Base-by-base conservation (phyloP, 306 rosid species). In the Cicer cuneatum region DNA sequence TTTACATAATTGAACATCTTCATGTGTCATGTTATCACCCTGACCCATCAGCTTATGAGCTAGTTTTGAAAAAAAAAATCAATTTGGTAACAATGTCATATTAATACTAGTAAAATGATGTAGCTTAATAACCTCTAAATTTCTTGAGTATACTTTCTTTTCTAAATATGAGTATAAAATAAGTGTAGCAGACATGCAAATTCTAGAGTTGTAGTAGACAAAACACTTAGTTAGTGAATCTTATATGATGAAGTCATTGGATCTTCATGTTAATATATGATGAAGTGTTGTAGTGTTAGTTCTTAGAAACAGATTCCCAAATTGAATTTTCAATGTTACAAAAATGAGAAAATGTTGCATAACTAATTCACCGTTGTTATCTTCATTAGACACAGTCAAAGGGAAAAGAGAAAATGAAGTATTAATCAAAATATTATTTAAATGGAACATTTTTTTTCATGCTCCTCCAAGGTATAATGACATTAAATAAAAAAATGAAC, bases 11-110 rank as follows among this genome's bases (percentile, higher is more conserved):
- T 51, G 29, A 69, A 68, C 66, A 52, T 71, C 16, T 49, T 33
- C 72, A 79, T 79, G 78, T 72, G 73, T 73, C 8, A 18, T 56
- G 54, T 14, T 42, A 38, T 68, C 10, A 19, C 40, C 71, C 15
- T 64, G 61, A 33, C 66, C 59, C 82, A 78, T 60, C 48, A 42
- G 47, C 39, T 71, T 52, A 53, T 6, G 10, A 51, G 18, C n/a
- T 51, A 6, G 57, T 14, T 16, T 51, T 1, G 21, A 19, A 19
- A 19, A 19, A 19, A 19, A 19, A 19, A 19, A 0, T 1, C 1
- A n/a, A n/a, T n/a, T n/a, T n/a, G 33, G 8, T 21, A 48, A 64
- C 46, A 43, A 43, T 40, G 46, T 43, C 67, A n/a, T 24, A 41
- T 72, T 24, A 21, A 72, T 42, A 4, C 37, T 43, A 4, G 24